These are phyloP conservation scores for Penicillium sclerotigenum DNA, from an alignment of 2,329 filamentous ascomycete genomes.

Conservation along the genomic window DNA sequence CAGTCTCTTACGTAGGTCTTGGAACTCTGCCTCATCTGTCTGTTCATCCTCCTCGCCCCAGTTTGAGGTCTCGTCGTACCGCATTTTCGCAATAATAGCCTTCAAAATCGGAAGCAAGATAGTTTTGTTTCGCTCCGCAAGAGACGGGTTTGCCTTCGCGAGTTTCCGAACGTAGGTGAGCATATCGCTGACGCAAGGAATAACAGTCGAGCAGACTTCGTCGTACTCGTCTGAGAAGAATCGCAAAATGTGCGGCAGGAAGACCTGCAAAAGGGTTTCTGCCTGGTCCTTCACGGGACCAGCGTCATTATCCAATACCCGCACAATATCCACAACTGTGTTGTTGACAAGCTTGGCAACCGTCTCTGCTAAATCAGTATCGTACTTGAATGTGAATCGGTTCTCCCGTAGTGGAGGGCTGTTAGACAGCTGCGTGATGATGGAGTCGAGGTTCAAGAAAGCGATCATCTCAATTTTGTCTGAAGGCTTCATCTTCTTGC, in stretches of 20 bases:
- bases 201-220: constrained; percentile 93
- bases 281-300: constrained; percentile 65
- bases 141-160: constrained; percentile 57
- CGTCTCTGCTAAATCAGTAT: constrained; percentile 90
- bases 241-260: constrained; percentile 80
- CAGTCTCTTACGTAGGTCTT: constrained; percentile 84
- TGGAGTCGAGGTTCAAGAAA: constrained; percentile 81
- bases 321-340: constrained; percentile 80
- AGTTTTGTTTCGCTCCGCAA: constrained; percentile 71
- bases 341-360: constrained; percentile 95
- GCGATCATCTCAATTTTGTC: constrained; percentile 94
- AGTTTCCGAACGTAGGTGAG: constrained; percentile 86
- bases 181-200: constrained; percentile 87
- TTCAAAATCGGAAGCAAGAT: constrained; percentile 87
- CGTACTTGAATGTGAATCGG: constrained; percentile 79
- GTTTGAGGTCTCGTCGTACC: constrained; percentile 88
- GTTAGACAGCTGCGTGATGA: constrained; percentile 79
- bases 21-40: constrained; percentile 95
- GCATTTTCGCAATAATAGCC: constrained; percentile 92
- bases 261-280: constrained; percentile 72
- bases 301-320: constrained; percentile 70
- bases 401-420: constrained; percentile 77
- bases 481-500: constrained; percentile 92
- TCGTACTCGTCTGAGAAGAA: constrained; percentile 99
- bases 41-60: constrained; percentile 95